phyloP scores from a whole-genome alignment of 257 asterid genomes.

The Przewalskia tangutica region DNA sequence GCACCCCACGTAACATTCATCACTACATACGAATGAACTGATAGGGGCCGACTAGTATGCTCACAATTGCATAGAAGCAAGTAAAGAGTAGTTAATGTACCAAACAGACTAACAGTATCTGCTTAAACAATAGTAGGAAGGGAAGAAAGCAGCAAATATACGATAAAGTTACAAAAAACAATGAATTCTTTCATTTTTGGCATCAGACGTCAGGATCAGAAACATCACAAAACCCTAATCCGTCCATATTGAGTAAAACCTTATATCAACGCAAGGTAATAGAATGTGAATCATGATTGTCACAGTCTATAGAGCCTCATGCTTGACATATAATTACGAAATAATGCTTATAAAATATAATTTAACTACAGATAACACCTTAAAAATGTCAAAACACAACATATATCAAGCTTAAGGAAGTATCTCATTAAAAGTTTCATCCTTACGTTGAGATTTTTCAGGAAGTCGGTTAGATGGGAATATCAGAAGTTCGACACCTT shows the following conservation, averaged over 20 bases:
- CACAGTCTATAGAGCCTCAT: neutral
- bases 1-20: neutral
- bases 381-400: neutral
- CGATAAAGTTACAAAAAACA: neutral
- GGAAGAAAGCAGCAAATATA: neutral
- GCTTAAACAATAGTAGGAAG: neutral
- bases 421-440: neutral
- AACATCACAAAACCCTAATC: neutral
- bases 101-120: neutral
- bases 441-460: slow-evolving; percentile 67
- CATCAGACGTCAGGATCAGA: neutral
- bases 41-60: neutral
- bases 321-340: neutral
- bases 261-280: neutral
- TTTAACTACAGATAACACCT: neutral
- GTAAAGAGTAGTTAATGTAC: neutral
- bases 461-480: slow-evolving; percentile 88
- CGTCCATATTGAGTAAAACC: neutral
- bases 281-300: neutral
- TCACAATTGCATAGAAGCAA: neutral
- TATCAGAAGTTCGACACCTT: slow-evolving; percentile 79
- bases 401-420: neutral
- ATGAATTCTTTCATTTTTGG: neutral
- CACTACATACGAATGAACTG: neutral
- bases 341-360: neutral